Evolutionary conservation across 495 filamentous ascomycete species (phyloP), one percentile per base, ranked within the genome.

Genomic region (Lichenothelia convexa): DNA sequence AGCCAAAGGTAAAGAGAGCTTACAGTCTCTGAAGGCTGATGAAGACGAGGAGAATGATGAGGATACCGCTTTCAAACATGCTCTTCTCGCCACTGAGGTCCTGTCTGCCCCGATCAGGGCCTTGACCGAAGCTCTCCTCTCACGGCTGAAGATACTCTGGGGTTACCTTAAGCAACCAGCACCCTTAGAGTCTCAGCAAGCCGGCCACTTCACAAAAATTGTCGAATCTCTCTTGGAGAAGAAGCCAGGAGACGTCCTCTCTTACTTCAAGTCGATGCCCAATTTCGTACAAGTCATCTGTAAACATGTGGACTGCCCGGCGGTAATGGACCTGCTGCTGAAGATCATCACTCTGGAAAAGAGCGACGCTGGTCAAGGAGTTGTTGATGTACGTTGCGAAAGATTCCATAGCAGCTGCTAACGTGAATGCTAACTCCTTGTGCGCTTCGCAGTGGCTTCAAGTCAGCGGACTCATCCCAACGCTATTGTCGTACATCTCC

Each of bases 291-390:
- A 76, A 1, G 74, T 81, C 39, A 82, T 95, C 57, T 64, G 95
- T 34, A 78, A 82, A 47, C 89, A 99, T 55, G 82, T 99, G 27
- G 89, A 99, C 49, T 93, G 82, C 45, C 89, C 89, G 0, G 91
- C 93, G 80, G 76, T 99, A 16, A 99, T 99, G 89, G 89, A 99
- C 55, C 69, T 99, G 13, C 57, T 99, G 42, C 65, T 99, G 45
- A 94, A 94, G 55, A 93, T 99, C 24, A 93, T 99, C 44, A 94
- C 84, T 53, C 63, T 95, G 47, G 91, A 99, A 50, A 87, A 91
- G 54, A 78, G 70, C 30, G 86, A 94, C 53, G 80, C 76, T 29
- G 91, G 86, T 9, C 76, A 82, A 48, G 89, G 89, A 15, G 81
- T 93, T 50, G 87, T 94, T 40, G 91, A 97, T 65, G 83, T 91